These are phyloP conservation scores for Yamadazyma sp. DNA, from an alignment of 1,139 yeast species.

Conservation along the genomic window DNA sequence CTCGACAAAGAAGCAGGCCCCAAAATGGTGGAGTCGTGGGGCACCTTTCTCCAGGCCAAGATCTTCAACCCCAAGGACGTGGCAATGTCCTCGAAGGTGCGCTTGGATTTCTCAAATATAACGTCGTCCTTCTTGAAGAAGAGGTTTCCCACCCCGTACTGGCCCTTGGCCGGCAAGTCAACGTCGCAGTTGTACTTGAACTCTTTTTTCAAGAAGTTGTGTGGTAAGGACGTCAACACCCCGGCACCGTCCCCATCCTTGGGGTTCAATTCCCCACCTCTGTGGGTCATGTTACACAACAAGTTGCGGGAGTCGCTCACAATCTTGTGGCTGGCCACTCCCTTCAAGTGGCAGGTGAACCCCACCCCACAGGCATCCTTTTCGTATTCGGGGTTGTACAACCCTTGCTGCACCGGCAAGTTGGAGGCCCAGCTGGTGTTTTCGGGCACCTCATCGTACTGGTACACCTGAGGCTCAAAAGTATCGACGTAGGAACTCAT, in stretches of 20 bases:
- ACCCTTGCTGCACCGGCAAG: slow-evolving; percentile 83
- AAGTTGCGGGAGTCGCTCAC: slow-evolving; percentile 86
- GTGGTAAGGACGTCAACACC: slow-evolving; percentile 89
- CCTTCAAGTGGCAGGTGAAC: slow-evolving; percentile 92
- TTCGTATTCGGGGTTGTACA: slow-evolving; percentile 91
- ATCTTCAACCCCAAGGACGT: slow-evolving; percentile 73
- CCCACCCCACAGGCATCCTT: slow-evolving; percentile 99
- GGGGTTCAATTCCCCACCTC: slow-evolving; percentile 97
- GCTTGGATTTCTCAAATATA: slow-evolving; percentile 64
- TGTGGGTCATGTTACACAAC: slow-evolving; percentile 96
- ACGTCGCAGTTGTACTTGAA: slow-evolving; percentile 65
- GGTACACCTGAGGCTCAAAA: slow-evolving; percentile 47
- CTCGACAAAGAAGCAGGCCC: slow-evolving; percentile 95
- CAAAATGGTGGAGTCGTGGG: slow-evolving; percentile 86
- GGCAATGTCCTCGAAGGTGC: slow-evolving; percentile 81
- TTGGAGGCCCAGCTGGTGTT: slow-evolving; percentile 92
- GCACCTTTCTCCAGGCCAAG: slow-evolving; percentile 95
- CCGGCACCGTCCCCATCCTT: slow-evolving; percentile 99
- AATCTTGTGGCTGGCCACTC: slow-evolving; percentile 83
- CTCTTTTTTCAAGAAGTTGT: slow-evolving; percentile 80
- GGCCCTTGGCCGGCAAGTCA: slow-evolving; percentile 72
- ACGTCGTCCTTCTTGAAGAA: slow-evolving; percentile 83
- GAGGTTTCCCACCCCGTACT: slow-evolving; percentile 92
- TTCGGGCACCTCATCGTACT: slow-evolving; percentile 73
- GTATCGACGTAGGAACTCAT: slow-evolving; percentile 36